These are phyloP conservation scores for Amanita pallidorosea DNA, from an alignment of 768 basidiomycete species.

Conservation along the genomic window DNA sequence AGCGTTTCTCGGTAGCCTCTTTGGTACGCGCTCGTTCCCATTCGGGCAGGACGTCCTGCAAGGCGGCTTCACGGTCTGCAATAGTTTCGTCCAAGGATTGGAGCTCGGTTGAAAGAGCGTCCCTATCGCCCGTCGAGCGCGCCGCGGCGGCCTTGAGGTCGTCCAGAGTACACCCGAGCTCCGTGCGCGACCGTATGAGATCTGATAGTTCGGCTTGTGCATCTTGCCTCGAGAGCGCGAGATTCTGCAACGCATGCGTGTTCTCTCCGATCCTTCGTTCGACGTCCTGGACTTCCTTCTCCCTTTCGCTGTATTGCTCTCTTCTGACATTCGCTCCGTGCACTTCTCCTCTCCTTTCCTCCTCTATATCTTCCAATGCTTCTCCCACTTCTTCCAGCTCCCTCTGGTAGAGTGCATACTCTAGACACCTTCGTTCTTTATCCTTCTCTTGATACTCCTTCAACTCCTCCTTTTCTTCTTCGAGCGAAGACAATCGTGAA, in stretches of 20 bases:
- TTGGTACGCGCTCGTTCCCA: constrained; percentile 50
- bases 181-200: constrained; percentile 73
- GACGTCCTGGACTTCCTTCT: constrained; percentile 78
- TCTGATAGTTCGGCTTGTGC: constrained; percentile 80
- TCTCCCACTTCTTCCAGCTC: constrained; percentile 85
- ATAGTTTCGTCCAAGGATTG: constrained; percentile 49
- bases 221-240: constrained; percentile 60
- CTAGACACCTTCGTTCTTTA: constrained; percentile 86
- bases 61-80: constrained; percentile 43
- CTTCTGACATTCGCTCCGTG: constrained; percentile 76
- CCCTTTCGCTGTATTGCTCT: constrained; percentile 72
- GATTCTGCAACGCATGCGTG: constrained; percentile 62
- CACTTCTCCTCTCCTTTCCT: constrained; percentile 72
- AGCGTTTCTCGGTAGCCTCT: constrained; percentile 47
- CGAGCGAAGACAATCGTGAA: constrained; percentile 78
- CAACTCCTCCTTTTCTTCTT: constrained; percentile 96
- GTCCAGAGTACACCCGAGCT: constrained; percentile 72
- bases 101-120: constrained; percentile 57
- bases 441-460: constrained; percentile 97
- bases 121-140: constrained; percentile 53
- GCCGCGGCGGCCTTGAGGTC: constrained; percentile 65
- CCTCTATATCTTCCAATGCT: constrained; percentile 76
- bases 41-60: constrained; percentile 56
- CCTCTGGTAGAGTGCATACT: constrained; percentile 88
- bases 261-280: constrained; percentile 63